Evolutionary conservation across 306 rosid species (phyloP), one percentile per base, ranked within the genome.

Genomic region (Abrus pulchellus): DNA sequence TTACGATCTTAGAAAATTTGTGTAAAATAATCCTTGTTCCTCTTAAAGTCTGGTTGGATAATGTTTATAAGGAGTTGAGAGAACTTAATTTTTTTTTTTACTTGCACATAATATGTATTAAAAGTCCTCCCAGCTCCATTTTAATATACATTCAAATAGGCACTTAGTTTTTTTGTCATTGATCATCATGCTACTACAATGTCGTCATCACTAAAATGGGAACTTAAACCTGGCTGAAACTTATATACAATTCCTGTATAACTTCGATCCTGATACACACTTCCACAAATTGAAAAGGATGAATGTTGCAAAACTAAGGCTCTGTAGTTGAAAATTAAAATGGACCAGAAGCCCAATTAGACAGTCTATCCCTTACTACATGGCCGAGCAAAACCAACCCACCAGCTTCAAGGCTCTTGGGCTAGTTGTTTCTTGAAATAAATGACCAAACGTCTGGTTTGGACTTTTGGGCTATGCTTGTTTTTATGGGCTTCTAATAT

Each of bases 331-430:
- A 57, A 78, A 69, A 60, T 84, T 68, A 8, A 59, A 72, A 75
- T 56, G 40, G 40, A 9, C 27, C 34, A 32, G 45, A 62, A 75
- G 71, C 43, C 75, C 62, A 52, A 65, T 41, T 70, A 14, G 45
- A 36, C 13, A 65, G 33, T 62, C 56, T 56, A 65, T 29, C 29
- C 6, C 45, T 41, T 75, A 54, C 62, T 71, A 63, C 66, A 48
- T 48, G 83, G 75, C 78, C 77, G 50, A 79, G 12, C 10, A 71
- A 57, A 54, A 62, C 76, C 65, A 82, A 38, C 73, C 61, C 20
- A 60, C 59, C 34, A 50, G n/a, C 10, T 69, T 30, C 20, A 54
- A 40, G 27, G 20, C 69, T 55, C 0, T 6, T 34, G 47, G 50
- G 55, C 73, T 36, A 33, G 67, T 29, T 48, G 47, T 50, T 40